Base-by-base conservation (phyloP, 352 stramenopile genomes). In the Pythium pyrilobum region DNA sequence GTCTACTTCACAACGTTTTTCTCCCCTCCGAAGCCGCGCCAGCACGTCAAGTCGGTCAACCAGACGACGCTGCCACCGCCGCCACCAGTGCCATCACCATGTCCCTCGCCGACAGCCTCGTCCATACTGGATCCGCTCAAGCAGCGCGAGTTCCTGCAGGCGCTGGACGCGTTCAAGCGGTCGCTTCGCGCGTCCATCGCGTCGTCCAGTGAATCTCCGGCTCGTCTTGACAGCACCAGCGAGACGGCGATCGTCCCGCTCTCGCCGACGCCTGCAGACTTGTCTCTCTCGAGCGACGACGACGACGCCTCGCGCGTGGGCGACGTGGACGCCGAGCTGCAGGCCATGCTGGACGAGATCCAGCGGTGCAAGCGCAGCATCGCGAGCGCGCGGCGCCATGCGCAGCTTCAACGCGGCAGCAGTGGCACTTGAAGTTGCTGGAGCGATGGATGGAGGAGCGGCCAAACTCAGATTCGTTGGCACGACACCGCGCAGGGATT, bases 121-220 rank as follows among this genome's bases (percentile, higher is more conserved):
- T 31, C 44, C 12, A 28, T 18, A 15, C 37, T 44, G 7, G 18
- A 43, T 38, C 25, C 49, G 21, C 23, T 39, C 13, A 72, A 76
- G 38, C 69, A 73, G 20, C 38, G 60, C 12, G 72, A 81, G 57
- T 83, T 83, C 52, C 52, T 72, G 0, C 51, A 56, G 5, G 72
- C 74, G 7, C 50, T 86, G 20, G 46, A 61, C 49, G 70, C 80
- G 43, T 81, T 83, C 50, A 71, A 71, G 38, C 59, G 59, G 40
- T 85, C 65, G n/a, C 47, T 85, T n/a, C 61, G 41, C 2, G 57
- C 51, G 9, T 56, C 56, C 3, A 33, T 57, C 21, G 21, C 31
- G 23, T 44, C 52, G n/a, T 39, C 32, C 40, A 28, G 9, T 15
- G 36, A 16, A 21, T 16, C 8, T 41, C n/a, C n/a, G n/a, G n/a